Percentiles rank a stretch among this genome's conserved stretches.
Evolutionary conservation across 441 rosid species (phyloP).

Genomic region (Erysimum pusillum): DNA sequence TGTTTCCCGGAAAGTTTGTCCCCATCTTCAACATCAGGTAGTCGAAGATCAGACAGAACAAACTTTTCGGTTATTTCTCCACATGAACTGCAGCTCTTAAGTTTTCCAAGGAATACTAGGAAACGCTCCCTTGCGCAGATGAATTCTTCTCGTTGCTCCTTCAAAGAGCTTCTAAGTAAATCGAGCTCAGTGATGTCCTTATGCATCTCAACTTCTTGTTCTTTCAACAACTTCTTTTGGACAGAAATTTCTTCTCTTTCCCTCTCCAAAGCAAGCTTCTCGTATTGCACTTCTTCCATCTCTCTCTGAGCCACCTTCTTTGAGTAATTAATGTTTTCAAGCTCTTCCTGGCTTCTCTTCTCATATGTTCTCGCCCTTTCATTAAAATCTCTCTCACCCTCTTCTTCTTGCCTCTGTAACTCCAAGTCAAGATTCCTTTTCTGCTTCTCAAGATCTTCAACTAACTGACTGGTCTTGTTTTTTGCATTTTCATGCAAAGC

Average conservation of each 20-base stretch:
- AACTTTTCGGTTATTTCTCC: slow-evolving; percentile 68
- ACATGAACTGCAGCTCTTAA: slow-evolving; percentile 66
- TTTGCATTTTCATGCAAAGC: slow-evolving; percentile 58
- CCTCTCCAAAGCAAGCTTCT: slow-evolving; percentile 54
- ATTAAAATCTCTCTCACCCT: slow-evolving; percentile 60
- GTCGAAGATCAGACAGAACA: slow-evolving; percentile 63
- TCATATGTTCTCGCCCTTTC: slow-evolving; percentile 60
- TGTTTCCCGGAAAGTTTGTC: slow-evolving; percentile 46
- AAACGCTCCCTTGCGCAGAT: slow-evolving; percentile 62
- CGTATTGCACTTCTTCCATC: slow-evolving; percentile 60
- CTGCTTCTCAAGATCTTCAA: slow-evolving; percentile 64
- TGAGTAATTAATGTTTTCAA: slow-evolving; percentile 45
- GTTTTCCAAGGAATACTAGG: slow-evolving; percentile 67
- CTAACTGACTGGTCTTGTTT: slow-evolving; percentile 56
- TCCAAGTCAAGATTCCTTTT: slow-evolving; percentile 60
- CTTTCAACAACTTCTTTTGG: slow-evolving; percentile 60
- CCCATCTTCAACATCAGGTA: slow-evolving; percentile 58
- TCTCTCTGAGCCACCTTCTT: slow-evolving; percentile 66
- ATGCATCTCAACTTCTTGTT: slow-evolving; percentile 65
- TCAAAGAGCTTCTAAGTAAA: slow-evolving; percentile 64
- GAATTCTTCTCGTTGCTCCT: slow-evolving; percentile 62
- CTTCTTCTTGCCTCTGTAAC: slow-evolving; percentile 54
- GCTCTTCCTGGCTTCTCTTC: slow-evolving; percentile 60
- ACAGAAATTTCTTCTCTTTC: slow-evolving; percentile 59
- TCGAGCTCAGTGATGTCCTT: slow-evolving; percentile 76